Base-by-base conservation (phyloP, 306 rosid species). In the Prunus armeniaca region DNA sequence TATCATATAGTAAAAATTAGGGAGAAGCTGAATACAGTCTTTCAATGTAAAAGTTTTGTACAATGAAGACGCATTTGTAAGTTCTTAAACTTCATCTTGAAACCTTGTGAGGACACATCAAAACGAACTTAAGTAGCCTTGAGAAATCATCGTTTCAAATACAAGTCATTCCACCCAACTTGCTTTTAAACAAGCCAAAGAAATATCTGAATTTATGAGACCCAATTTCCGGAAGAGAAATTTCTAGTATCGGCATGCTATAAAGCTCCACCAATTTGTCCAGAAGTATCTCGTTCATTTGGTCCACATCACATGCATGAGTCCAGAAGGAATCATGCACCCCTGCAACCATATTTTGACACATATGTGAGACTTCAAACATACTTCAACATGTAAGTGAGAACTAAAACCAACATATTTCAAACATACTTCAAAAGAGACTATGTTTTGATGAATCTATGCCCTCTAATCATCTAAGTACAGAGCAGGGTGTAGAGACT, bases 261-360 rank as follows among this genome's bases (percentile, higher is more conserved):
- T 92, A 90, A 47, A 92, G 93, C 81, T 92, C 97, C 83, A 92
- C 92, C 87, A 90, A 88, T 30, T 87, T 81, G 84, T 88, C 87
- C 38, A 92, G 64, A 25, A 92, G 92, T 67, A 88, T 92, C 78
- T 19, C 79, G 75, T 92, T 92, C 93, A 92, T 92, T 77, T 79
- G 69, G 74, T 87, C 92, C 30, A 90, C 89, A 65, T 92, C 96
- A 82, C 96, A 83, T 12, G 93, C 96, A 81, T 90, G 97, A 24
- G 97, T 92, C 97, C 96, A 92, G 86, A 82, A 92, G 69, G 27
- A 25, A 25, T 25, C 27, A 25, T 25, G 27, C 27, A 25, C 1
- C 27, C 27, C 27, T 25, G 27, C 27, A 25, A 25, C 2, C 2
- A 25, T 25, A 25, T 1, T 25, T 25, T 25, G 1, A 25, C 27